Conservation (phyloP, 164 flowering plant genomes). For the Saururus chinensis region DNA sequence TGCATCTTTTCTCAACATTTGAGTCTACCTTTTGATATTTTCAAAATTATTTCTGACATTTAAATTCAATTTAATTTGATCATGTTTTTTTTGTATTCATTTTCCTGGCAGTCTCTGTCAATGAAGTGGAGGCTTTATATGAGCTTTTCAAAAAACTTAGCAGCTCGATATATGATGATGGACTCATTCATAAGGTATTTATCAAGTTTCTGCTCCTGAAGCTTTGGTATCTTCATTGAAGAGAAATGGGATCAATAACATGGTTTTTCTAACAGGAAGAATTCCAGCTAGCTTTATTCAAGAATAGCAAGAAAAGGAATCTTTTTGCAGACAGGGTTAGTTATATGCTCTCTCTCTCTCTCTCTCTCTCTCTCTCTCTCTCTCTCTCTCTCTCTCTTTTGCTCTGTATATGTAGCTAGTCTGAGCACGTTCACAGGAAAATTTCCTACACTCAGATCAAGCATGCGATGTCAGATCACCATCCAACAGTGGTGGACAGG, state of each 20-base stretch:
- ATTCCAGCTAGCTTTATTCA: conserved; percentile 65
- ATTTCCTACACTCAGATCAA: too few relatives aligned
- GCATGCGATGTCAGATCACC: too few relatives aligned
- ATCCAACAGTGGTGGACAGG: too few relatives aligned
- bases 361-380: background rate
- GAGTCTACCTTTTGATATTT: background rate
- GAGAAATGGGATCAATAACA: background rate
- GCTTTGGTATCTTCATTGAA: background rate
- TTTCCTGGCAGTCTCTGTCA: background rate
- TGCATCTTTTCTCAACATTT: too few relatives aligned
- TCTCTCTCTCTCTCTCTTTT: background rate
- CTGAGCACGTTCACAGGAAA: too few relatives aligned
- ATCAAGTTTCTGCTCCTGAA: background rate
- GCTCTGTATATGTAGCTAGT: background rate
- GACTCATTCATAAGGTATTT: conserved; percentile 67
- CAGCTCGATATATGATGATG: conserved; percentile 65
- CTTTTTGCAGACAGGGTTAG: conserved; percentile 60
- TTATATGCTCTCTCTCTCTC: background rate
- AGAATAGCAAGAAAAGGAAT: conserved; percentile 37
- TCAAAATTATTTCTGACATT: background rate
- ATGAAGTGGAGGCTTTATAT: conserved; percentile 75
- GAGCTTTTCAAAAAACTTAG: conserved; percentile 68
- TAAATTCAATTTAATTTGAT: too few relatives aligned
- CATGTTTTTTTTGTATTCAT: background rate
- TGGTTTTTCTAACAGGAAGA: conserved; percentile 47